Base-by-base conservation (phyloP, 331 rosid species). In the Erythrophleum ivorense region DNA sequence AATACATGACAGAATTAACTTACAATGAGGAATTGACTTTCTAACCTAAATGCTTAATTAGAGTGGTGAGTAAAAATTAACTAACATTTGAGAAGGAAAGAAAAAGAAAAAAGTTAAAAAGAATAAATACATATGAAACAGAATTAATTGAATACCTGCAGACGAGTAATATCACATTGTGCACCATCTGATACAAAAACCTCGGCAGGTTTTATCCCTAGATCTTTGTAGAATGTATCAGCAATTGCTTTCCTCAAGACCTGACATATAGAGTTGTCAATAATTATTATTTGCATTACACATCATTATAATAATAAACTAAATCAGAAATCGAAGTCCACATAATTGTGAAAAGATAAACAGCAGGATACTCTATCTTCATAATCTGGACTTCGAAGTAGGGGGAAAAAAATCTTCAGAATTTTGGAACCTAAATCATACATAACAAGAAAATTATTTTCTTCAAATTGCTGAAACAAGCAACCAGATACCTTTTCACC, bases 181-280 rank as follows among this genome's bases (percentile, higher is more conserved):
- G 97, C 87, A 18, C 97, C 94, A 82, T 90, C 97, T 59, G 97
- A 89, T 75, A 90, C 88, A 84, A 90, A 90, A 87, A 90, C 85
- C 57, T 92, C 97, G 0, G 85, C 68, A 67, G 83, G 87, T 76
- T 89, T 86, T 73, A 92, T 86, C n/a, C 72, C 90, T 50, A 83
- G 71, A 80, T 86, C 88, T 75, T 76, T 83, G 82, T 90, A 89
- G 64, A 89, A 79, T 75, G 67, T 33, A 76, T 82, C 79, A 46
- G 89, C 80, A 85, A 92, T 89, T 86, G 89, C 94, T 75, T 86
- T 78, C 85, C 97, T 86, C 80, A 92, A 41, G 55, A 87, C 85
- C 97, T 92, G 78, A 66, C 41, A 63, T 52, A 46, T 57, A 5
- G 24, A 70, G 65, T 77, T 73, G 41, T 41, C 63, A 62, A 48